A percentile compares a stretch with the other conserved stretches of the same genome.
These are phyloP conservation scores for Asterophora parasitica DNA, from an alignment of 768 basidiomycete species.

Conservation along the genomic window DNA sequence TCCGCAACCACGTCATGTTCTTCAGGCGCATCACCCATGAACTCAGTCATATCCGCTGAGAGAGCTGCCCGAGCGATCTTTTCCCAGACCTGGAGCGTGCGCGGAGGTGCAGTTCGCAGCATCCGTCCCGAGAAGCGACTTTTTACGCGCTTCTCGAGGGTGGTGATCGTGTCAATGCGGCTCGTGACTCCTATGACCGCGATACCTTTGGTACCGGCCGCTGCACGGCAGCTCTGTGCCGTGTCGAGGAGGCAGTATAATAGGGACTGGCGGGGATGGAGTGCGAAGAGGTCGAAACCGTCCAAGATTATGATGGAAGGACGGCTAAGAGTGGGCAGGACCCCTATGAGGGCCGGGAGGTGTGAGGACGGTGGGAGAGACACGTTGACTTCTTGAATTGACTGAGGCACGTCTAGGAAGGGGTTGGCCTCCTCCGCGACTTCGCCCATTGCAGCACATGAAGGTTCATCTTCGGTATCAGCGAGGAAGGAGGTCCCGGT, in stretches of 20 bases:
- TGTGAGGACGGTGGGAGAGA: slow-evolving; percentile 63
- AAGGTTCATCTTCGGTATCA: slow-evolving; percentile 32
- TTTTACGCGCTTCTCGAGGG: slow-evolving; percentile 95
- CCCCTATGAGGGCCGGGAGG: slow-evolving; percentile 67
- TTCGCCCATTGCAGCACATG: slow-evolving; percentile 24
- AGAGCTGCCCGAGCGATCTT: slow-evolving; percentile 46
- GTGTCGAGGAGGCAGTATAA: slow-evolving; percentile 96
- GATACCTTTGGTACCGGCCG: slow-evolving; percentile 57
- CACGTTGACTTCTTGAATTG: slow-evolving; percentile 13
- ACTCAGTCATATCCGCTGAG: slow-evolving; percentile 21
- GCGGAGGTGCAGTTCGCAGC: slow-evolving; percentile 66
- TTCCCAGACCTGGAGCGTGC: slow-evolving; percentile 45
- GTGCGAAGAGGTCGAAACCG: slow-evolving; percentile 89
- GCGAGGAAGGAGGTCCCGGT: slow-evolving; percentile 57
- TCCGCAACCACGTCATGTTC: slow-evolving; percentile 31
- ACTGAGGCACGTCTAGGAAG: slow-evolving; percentile 34
- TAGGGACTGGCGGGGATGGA: slow-evolving; percentile 87
- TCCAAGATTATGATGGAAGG: slow-evolving; percentile 84
- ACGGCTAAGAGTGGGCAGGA: slow-evolving; percentile 74
- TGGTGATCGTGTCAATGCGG: slow-evolving; percentile 81
- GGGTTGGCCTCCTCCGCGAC: slow-evolving; percentile 42
- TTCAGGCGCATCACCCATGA: slow-evolving; percentile 13
- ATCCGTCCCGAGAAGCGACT: slow-evolving; percentile 94
- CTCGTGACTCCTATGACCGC: slow-evolving; percentile 85
- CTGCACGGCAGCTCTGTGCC: slow-evolving; percentile 76